Evolutionary conservation across 148 eudicot species (phyloP).

Genomic region (Fagopyrum tataricum): DNA sequence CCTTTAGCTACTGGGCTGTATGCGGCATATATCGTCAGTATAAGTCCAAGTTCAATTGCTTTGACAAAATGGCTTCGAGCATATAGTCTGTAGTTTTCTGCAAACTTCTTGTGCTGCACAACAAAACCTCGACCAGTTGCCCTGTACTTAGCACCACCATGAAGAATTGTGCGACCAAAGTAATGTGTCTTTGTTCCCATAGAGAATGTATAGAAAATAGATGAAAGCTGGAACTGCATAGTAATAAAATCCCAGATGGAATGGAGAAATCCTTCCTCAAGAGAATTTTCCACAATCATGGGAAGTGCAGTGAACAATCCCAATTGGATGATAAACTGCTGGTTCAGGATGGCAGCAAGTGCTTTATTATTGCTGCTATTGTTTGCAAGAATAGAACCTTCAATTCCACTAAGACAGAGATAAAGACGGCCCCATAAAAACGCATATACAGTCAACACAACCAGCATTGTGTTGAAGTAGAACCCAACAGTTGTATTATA

Average conservation of each 20-base stretch:
- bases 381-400: constrained; percentile 32
- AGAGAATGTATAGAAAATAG: constrained; percentile 81
- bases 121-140: constrained; percentile 98
- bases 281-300: constrained; percentile 75
- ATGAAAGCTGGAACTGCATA: constrained; percentile 83
- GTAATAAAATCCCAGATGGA: constrained; percentile 83
- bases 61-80: constrained; percentile 87
- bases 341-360: constrained; percentile 67
- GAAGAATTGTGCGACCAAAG: constrained; percentile 86
- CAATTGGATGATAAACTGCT: constrained; percentile 78
- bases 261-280: constrained; percentile 79
- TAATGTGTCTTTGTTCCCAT: constrained; percentile 90
- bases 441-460: constrained; percentile 75
- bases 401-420: constrained; percentile 79
- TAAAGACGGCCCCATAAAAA: constrained; percentile 89
- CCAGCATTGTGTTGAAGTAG: constrained; percentile 81
- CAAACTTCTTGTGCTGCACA: constrained; percentile 82
- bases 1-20: constrained; percentile 72
- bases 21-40: constrained; percentile 72
- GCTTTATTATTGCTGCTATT: constrained; percentile 51
- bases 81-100: constrained; percentile 76
- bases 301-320: constrained; percentile 88
- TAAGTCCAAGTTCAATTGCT: constrained; percentile 81
- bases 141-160: constrained; percentile 90
- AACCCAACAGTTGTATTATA: constrained; percentile 86